phyloP scores from a whole-genome alignment of 352 stramenopile species.

The Thalassiosira livingstoniorum region DNA sequence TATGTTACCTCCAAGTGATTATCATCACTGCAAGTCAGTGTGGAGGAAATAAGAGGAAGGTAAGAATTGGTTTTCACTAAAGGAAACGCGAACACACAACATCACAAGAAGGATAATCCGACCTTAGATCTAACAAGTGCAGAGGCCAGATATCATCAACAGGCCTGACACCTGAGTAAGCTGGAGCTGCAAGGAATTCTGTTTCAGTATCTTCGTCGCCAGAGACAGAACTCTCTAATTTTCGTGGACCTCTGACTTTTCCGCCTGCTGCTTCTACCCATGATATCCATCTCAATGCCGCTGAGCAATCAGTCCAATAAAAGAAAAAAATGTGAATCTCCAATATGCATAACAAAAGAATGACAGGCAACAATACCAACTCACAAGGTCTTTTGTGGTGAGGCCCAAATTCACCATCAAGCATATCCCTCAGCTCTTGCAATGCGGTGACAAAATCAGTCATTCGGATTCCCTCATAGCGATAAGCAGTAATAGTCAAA shows the following conservation, averaged over 20 bases:
- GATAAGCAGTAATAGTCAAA: constrained; percentile 90
- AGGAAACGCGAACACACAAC: no score
- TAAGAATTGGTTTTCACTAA: no score
- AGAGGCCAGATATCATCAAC: constrained; percentile 93
- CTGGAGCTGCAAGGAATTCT: constrained; percentile 61
- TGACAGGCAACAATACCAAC: no score
- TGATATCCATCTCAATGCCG: constrained; percentile 86
- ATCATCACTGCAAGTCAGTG: no score
- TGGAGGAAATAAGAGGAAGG: no score
- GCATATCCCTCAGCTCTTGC: constrained; percentile 86
- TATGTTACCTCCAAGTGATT: constrained; percentile 95
- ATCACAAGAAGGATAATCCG: no score
- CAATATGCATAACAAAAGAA: no score
- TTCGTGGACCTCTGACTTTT: constrained; percentile 86
- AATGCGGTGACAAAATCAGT: constrained; percentile 88
- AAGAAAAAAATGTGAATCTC: no score
- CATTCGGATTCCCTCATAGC: constrained; percentile 90
- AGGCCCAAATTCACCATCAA: constrained; percentile 91
- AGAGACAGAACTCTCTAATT: constrained; percentile 70
- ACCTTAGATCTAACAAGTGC: constrained; percentile 96
- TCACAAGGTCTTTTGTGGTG: constrained; percentile 89
- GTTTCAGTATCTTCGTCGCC: constrained; percentile 67
- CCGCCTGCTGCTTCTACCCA: constrained; percentile 89
- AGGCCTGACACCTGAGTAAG: constrained; percentile 60
- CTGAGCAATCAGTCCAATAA: no score